These are phyloP conservation scores for Marasmius tenuissimus DNA, from an alignment of 1,284 basidiomycete genomes.

Conservation along the genomic window DNA sequence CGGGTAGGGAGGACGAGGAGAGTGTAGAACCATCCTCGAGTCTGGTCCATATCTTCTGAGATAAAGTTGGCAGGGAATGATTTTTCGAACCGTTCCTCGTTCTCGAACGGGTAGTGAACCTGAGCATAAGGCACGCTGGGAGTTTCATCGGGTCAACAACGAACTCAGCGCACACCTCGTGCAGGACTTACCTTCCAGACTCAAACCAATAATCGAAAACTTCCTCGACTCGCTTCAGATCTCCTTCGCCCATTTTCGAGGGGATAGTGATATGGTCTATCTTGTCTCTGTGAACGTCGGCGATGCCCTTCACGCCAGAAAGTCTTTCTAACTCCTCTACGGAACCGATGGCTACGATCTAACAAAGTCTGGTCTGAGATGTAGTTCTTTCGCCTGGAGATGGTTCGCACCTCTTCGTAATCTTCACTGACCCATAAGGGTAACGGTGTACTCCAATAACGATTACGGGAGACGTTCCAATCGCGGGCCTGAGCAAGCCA, in stretches of 20 bases:
- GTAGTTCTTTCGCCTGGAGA: slow-evolving; percentile 4
- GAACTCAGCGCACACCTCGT: neutral
- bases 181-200: slow-evolving; percentile 81
- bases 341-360: slow-evolving; percentile 89
- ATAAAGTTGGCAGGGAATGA: slow-evolving; percentile 98
- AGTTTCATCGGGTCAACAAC: slow-evolving; percentile 8
- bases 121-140: slow-evolving; percentile 98
- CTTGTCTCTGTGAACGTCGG: slow-evolving; percentile 92
- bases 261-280: slow-evolving; percentile 98
- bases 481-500: slow-evolving; percentile 98
- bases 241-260: slow-evolving; percentile 87
- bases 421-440: slow-evolving; percentile 97
- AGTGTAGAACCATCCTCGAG: slow-evolving; percentile 99
- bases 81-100: slow-evolving; percentile 82
- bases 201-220: slow-evolving; percentile 99
- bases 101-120: slow-evolving; percentile 97
- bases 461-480: slow-evolving; percentile 99
- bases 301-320: slow-evolving; percentile 85
- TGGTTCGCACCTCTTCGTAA: slow-evolving; percentile 75
- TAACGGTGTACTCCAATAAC: slow-evolving; percentile 99
- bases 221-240: slow-evolving; percentile 88
- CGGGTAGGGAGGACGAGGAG: slow-evolving; percentile 94
- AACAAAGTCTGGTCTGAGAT: neutral
- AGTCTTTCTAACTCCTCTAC: slow-evolving; percentile 87
- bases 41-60: slow-evolving; percentile 96